phyloP scores from a whole-genome alignment of 2,329 filamentous ascomycete genomes.

The Arthrinium phaeospermum region DNA sequence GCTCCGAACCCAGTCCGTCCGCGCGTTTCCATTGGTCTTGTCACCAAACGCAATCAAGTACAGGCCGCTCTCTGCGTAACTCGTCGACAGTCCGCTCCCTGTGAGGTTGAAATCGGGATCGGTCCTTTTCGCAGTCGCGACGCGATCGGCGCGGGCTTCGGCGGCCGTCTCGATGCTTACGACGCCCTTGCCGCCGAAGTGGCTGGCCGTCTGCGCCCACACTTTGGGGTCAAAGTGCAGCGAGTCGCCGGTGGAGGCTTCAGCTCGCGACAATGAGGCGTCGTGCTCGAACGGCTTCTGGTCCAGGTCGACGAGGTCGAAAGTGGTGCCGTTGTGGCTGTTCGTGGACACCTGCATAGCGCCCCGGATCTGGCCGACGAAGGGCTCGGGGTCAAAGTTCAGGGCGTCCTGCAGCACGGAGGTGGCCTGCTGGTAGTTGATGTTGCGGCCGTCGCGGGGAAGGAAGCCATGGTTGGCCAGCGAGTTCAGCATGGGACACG shows the following conservation, averaged over 20 bases:
- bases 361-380: neutral
- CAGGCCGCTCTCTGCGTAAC: conserved; percentile 4
- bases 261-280: conserved; percentile 21
- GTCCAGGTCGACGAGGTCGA: conserved; percentile 21
- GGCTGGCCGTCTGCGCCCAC: neutral
- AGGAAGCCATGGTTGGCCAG: conserved; percentile 24
- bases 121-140: neutral
- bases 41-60: conserved; percentile 14
- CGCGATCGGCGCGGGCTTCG: conserved; percentile 7
- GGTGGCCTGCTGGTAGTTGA: neutral
- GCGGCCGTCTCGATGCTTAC: conserved; percentile 10
- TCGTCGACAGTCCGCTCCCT: neutral
- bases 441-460: conserved; percentile 18
- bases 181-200: neutral
- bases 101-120: conserved; percentile 17
- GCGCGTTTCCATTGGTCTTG: conserved; percentile 12
- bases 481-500: conserved; percentile 24
- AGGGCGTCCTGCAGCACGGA: conserved; percentile 12
- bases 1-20: conserved; percentile 7
- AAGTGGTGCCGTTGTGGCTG: conserved; percentile 19
- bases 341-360: conserved; percentile 11
- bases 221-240: conserved; percentile 2
- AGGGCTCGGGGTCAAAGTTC: conserved; percentile 20
- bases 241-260: conserved; percentile 14
- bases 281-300: conserved; percentile 26